phyloP scores from a whole-genome alignment of 352 stramenopile species.

The Globisporangium emineosum region DNA sequence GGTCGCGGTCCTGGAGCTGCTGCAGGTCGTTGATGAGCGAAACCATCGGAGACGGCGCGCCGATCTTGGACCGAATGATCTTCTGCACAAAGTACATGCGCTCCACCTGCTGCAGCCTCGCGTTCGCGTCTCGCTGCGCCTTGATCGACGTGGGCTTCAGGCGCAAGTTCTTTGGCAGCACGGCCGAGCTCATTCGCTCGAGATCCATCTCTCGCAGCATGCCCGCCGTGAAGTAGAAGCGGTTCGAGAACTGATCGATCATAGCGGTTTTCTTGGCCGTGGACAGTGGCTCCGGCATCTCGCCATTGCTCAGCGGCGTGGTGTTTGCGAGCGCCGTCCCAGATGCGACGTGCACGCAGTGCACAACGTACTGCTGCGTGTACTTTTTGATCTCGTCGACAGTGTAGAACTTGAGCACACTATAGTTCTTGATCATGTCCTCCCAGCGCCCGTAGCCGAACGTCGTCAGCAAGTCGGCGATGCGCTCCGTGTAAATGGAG shows the following conservation, averaged over 20 bases:
- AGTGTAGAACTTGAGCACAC: slow-evolving; percentile 39
- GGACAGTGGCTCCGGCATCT: slow-evolving; percentile 12
- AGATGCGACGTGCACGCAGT: slow-evolving; percentile 40
- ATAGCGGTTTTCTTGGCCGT: slow-evolving; percentile 24
- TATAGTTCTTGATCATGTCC: slow-evolving; percentile 42
- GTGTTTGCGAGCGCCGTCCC: slow-evolving; percentile 26
- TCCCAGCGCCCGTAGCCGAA: slow-evolving; percentile 87
- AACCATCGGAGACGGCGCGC: slow-evolving; percentile 17
- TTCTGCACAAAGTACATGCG: slow-evolving; percentile 56
- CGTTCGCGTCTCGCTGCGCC: slow-evolving; percentile 37
- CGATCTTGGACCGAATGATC: slow-evolving; percentile 21
- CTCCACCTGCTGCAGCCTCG: slow-evolving; percentile 69
- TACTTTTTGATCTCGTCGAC: slow-evolving; percentile 42
- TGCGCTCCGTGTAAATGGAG: slow-evolving; percentile 33
- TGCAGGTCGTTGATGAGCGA: slow-evolving; percentile 47
- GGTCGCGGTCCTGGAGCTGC: slow-evolving; percentile 24
- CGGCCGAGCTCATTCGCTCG: slow-evolving; percentile 21
- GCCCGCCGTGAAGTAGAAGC: slow-evolving; percentile 38
- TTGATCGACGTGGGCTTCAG: slow-evolving; percentile 16
- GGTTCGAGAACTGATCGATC: slow-evolving; percentile 34
- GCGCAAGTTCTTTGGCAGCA: slow-evolving; percentile 18
- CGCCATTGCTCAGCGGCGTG: slow-evolving; percentile 13
- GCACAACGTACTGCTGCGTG: slow-evolving; percentile 43
- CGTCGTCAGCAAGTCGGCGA: slow-evolving; percentile 46
- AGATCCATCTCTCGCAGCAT: slow-evolving; percentile 52